phyloP scores from a whole-genome alignment of 1,284 basidiomycete species.

The Limonomyces culmigenus region DNA sequence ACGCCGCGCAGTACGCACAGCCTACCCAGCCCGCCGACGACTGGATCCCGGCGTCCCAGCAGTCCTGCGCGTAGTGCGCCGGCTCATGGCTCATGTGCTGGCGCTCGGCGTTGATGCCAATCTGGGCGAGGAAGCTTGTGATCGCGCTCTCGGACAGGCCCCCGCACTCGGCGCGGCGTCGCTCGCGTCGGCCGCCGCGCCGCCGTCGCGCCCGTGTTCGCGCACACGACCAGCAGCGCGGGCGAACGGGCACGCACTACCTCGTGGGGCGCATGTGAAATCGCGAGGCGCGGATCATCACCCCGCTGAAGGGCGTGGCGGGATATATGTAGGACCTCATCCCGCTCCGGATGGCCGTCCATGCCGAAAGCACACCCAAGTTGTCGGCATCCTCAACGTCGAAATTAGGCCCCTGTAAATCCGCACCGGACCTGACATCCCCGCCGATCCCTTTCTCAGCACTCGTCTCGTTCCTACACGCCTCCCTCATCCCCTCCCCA shows the following conservation, averaged over 20 bases:
- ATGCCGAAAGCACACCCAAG: constrained; percentile 5
- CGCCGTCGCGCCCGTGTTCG: constrained; percentile 27
- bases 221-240: constrained; percentile 49
- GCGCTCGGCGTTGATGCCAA: constrained; percentile 79
- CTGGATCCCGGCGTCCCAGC: constrained; percentile 98
- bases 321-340: constrained; percentile 58
- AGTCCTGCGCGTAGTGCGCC: constrained; percentile 98
- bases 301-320: constrained; percentile 32
- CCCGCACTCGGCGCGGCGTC: constrained; percentile 60
- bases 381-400: constrained; percentile 3
- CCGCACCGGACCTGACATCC: too few species aligned
- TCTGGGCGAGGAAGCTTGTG: constrained; percentile 77
- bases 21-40: constrained; percentile 96
- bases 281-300: constrained; percentile 33
- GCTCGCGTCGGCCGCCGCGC: constrained; percentile 31
- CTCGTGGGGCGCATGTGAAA: constrained; percentile 39
- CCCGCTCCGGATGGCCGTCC: constrained; percentile 26
- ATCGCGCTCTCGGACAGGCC: constrained; percentile 56
- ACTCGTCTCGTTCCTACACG: constrained; percentile 25
- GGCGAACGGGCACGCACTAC: constrained; percentile 35
- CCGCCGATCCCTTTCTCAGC: background rate
- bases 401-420: background rate
- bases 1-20: constrained; percentile 97
- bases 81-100: constrained; percentile 98
- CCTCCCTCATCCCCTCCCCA: constrained; percentile 41